phyloP scores from a whole-genome alignment of 257 asterid species.

The Handroanthus guayacan region DNA sequence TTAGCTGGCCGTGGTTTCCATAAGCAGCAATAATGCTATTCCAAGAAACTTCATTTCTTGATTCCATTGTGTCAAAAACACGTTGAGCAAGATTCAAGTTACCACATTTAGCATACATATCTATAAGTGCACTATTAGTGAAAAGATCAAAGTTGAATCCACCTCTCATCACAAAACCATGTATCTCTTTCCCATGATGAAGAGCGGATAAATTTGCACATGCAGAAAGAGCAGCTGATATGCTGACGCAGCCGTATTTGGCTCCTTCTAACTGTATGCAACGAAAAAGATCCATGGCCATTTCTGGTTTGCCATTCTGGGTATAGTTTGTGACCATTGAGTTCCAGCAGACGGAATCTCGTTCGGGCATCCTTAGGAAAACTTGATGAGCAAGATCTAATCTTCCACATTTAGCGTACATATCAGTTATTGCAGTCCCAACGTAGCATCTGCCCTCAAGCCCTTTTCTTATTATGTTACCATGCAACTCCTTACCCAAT shows the following conservation, averaged over 20 bases:
- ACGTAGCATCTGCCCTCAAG: constrained; percentile 67
- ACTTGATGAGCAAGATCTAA: constrained; percentile 65
- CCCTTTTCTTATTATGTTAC: constrained; percentile 56
- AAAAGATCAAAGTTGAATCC: constrained; percentile 58
- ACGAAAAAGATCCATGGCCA: constrained; percentile 67
- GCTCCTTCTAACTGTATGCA: constrained; percentile 70
- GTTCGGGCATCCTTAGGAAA: constrained; percentile 58
- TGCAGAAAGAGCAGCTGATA: constrained; percentile 86
- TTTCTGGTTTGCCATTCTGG: constrained; percentile 79
- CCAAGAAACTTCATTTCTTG: constrained; percentile 88
- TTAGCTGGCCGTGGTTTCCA: constrained; percentile 73
- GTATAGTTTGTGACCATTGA: constrained; percentile 72
- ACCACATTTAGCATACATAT: constrained; percentile 91
- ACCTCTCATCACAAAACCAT: constrained; percentile 64
- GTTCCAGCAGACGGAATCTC: constrained; percentile 86
- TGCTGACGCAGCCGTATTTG: constrained; percentile 70
- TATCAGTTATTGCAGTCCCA: constrained; percentile 80
- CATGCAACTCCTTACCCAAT: constrained; percentile 81
- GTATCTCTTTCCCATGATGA: constrained; percentile 75
- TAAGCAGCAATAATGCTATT: constrained; percentile 92
- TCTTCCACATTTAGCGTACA: constrained; percentile 91
- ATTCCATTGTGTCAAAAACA: constrained; percentile 64
- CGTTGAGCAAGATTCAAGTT: constrained; percentile 58
- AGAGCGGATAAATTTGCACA: constrained; percentile 73
- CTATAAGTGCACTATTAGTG: constrained; percentile 73